These are phyloP conservation scores for Penicillium tannophilum DNA, from an alignment of 495 filamentous ascomycete species.

Conservation along the genomic window DNA sequence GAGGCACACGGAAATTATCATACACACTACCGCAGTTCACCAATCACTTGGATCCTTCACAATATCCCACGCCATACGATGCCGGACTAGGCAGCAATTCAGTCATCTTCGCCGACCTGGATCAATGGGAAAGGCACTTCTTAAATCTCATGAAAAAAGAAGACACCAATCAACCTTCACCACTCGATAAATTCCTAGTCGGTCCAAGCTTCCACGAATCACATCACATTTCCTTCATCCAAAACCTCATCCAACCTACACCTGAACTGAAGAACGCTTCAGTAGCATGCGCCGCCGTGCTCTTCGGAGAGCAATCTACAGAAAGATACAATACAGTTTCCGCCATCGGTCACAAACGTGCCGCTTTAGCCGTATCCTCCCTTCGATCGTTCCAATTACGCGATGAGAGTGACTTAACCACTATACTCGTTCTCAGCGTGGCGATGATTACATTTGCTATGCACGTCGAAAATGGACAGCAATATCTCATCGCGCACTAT, in stretches of 20 bases:
- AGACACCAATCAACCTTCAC: slow-evolving; percentile 14
- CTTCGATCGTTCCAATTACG: slow-evolving; percentile 17
- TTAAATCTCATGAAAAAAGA: slow-evolving; percentile 24
- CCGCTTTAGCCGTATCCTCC: slow-evolving; percentile 20
- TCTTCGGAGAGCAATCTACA: slow-evolving; percentile 16
- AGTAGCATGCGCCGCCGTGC: slow-evolving; percentile 22
- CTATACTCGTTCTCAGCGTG: slow-evolving; percentile 17
- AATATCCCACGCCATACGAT: slow-evolving; percentile 1
- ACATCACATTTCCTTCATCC: slow-evolving; percentile 20
- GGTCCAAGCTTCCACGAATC: slow-evolving; percentile 20
- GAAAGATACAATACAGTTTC: slow-evolving; percentile 10
- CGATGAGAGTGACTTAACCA: slow-evolving; percentile 14
- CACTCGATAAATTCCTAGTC: slow-evolving; percentile 22
- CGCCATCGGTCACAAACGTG: slow-evolving; percentile 20
- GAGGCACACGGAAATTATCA: slow-evolving; percentile 6
- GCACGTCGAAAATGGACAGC: slow-evolving; percentile 24
- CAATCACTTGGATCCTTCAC: background rate
- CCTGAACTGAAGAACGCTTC: slow-evolving; percentile 16
- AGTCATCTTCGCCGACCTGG: slow-evolving; percentile 13
- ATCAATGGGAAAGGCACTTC: slow-evolving; percentile 22
- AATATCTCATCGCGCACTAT: slow-evolving; percentile 20
- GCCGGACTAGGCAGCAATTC: slow-evolving; percentile 14
- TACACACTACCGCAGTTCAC: slow-evolving; percentile 17
- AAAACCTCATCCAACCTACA: slow-evolving; percentile 13
- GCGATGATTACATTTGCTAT: slow-evolving; percentile 26